phyloP scores from a whole-genome alignment of 176 grass and related monocot genomes.

The Dactylis glomerata region DNA sequence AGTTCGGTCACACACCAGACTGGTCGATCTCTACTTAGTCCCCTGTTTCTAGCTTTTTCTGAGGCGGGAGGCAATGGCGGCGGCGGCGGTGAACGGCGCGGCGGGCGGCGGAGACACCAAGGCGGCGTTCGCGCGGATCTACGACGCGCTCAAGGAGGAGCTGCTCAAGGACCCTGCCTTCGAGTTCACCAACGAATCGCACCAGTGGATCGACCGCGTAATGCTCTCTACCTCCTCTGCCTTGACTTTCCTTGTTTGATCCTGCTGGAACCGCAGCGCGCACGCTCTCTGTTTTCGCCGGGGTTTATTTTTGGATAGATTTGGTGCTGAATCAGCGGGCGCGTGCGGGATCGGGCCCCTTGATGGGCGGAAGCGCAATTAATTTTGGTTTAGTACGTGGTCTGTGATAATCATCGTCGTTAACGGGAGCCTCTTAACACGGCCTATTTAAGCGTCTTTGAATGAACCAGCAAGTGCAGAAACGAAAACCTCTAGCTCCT shows the following conservation, averaged over 20 bases:
- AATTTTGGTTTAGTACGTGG: background rate
- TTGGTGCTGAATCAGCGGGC: background rate
- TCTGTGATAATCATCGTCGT: background rate
- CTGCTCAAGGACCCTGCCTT: conserved; percentile 79
- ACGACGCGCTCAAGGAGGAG: conserved; percentile 63
- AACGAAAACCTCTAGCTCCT: background rate
- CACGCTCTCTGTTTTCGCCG: background rate
- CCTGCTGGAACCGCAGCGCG: background rate
- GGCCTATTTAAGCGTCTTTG: background rate
- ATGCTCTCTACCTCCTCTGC: background rate
- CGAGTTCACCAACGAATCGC: conserved; percentile 72
- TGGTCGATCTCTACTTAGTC: background rate
- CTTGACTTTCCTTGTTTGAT: background rate
- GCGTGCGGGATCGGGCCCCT: background rate
- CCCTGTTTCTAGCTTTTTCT: background rate
- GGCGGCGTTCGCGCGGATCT: conserved; percentile 63
- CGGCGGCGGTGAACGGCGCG: conserved; percentile 17
- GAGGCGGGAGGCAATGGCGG: conserved; percentile 18
- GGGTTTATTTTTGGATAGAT: background rate
- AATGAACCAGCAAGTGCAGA: background rate
- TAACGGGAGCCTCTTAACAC: background rate
- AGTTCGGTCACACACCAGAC: background rate
- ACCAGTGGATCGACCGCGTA: conserved; percentile 75
- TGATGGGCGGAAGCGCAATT: conserved; percentile 1
- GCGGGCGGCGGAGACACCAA: conserved; percentile 27